Percentiles rank a stretch among this genome's conserved stretches.
Evolutionary conservation across 306 rosid species (phyloP).

Genomic region (Dalbergia cultrata): DNA sequence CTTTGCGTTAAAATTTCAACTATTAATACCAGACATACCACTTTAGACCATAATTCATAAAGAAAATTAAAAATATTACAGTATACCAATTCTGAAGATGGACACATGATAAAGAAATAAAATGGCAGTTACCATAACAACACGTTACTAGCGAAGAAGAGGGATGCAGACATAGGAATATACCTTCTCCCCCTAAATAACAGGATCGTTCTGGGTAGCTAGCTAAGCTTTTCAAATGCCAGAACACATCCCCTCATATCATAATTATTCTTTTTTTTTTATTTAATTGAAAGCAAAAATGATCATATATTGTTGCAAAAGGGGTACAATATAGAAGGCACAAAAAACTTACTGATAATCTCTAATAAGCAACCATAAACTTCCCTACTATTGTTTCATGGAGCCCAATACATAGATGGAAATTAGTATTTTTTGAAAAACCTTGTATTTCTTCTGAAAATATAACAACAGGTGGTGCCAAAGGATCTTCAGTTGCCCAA

Average conservation of each 20-base stretch:
- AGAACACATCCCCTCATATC: not conserved
- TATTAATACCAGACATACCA: not conserved
- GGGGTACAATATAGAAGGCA: not conserved
- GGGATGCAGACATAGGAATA: slow-evolving; percentile 1
- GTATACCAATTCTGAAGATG: not conserved
- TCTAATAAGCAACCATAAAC: slow-evolving; percentile 36
- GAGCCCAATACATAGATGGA: slow-evolving; percentile 33
- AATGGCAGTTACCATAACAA: slow-evolving; percentile 7
- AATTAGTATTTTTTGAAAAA: slow-evolving; percentile 9
- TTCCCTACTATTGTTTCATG: slow-evolving; percentile 16
- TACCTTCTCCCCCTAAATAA: not conserved
- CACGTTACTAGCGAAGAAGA: slow-evolving; percentile 42
- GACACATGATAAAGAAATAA: slow-evolving; percentile 5
- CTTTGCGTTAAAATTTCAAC: not conserved
- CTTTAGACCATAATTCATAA: not conserved
- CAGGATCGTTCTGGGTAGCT: slow-evolving; percentile 35
- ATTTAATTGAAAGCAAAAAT: not conserved
- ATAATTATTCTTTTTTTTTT: not conserved
- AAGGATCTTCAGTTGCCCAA: slow-evolving; percentile 86
- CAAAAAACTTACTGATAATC: not conserved
- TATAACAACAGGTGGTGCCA: slow-evolving; percentile 57
- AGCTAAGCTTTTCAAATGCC: slow-evolving; percentile 22
- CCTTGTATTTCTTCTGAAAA: slow-evolving; percentile 32
- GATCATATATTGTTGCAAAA: slow-evolving; percentile 24
- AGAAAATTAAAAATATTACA: not conserved